phyloP scores from a whole-genome alignment of 208 protist genomes.

The Crithidia fasciculata region DNA sequence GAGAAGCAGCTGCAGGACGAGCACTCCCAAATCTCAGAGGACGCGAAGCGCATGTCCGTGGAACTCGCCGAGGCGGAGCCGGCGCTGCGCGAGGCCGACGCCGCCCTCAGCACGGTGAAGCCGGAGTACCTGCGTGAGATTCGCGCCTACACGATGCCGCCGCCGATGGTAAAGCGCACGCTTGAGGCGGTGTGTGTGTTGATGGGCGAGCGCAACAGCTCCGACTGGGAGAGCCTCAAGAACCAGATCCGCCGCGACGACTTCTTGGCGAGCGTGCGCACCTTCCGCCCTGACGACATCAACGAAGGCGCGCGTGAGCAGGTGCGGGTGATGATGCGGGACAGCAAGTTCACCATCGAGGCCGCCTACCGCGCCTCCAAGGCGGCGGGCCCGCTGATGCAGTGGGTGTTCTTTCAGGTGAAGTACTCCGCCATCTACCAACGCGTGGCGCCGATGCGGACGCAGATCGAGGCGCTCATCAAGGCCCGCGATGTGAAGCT shows the following conservation, averaged over 20 bases:
- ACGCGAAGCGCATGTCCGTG: slow-evolving; percentile 63
- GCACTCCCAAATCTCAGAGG: slow-evolving; percentile 74
- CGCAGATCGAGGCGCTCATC: slow-evolving; percentile 92
- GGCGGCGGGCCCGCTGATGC: slow-evolving; percentile 96
- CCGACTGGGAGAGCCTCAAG: slow-evolving; percentile 96
- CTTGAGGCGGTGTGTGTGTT: slow-evolving; percentile 92
- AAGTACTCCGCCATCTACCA: slow-evolving; percentile 94
- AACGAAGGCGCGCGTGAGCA: slow-evolving; percentile 59
- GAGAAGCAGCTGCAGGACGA: slow-evolving; percentile 88
- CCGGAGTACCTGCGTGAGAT: slow-evolving; percentile 97
- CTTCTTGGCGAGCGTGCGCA: slow-evolving; percentile 95
- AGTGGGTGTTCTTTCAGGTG: slow-evolving; percentile 97
- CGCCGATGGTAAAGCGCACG: slow-evolving; percentile 94
- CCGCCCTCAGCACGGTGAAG: slow-evolving; percentile 96
- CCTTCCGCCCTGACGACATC: slow-evolving; percentile 94
- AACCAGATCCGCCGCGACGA: slow-evolving; percentile 91
- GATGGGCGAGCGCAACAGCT: slow-evolving; percentile 77
- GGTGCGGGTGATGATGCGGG: slow-evolving; percentile 85
- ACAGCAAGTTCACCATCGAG: slow-evolving; percentile 95
- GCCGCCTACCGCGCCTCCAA: slow-evolving; percentile 94
- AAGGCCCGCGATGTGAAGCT: slow-evolving; percentile 68
- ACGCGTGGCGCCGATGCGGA: slow-evolving; percentile 93
- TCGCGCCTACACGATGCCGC: slow-evolving; percentile 96
- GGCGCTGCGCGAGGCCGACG: slow-evolving; percentile 96
- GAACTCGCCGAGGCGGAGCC: slow-evolving; percentile 91